Evolutionary conservation across 2,329 filamentous ascomycete species (phyloP).

Genomic region (Decorospora gaudefroyi): DNA sequence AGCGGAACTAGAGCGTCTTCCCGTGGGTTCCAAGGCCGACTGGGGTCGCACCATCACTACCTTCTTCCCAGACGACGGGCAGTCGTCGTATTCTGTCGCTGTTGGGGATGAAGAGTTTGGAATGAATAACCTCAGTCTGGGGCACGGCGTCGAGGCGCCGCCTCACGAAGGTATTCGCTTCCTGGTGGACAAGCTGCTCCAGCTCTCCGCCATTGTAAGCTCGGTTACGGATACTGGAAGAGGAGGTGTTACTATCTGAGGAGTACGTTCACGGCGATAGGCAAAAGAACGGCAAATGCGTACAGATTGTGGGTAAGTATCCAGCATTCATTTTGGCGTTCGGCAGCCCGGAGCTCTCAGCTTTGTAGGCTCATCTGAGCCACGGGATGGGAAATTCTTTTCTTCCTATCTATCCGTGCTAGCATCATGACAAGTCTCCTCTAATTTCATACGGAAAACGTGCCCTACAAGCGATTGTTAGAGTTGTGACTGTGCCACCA

Average conservation of each 20-base stretch:
- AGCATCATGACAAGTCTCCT: neutral
- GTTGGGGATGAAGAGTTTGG: slow-evolving; percentile 15
- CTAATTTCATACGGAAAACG: neutral
- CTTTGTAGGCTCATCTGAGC: too few relatives aligned
- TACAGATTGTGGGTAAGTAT: neutral
- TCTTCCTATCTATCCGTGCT: neutral
- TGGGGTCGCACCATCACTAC: slow-evolving; percentile 30
- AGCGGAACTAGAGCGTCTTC: slow-evolving; percentile 32
- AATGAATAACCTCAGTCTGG: slow-evolving; percentile 8
- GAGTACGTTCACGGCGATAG: neutral
- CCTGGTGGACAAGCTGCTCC: slow-evolving; percentile 31
- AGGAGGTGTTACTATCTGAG: slow-evolving; percentile 10
- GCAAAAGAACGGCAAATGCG: neutral
- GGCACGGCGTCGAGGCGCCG: slow-evolving; percentile 1
- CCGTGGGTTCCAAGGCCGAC: slow-evolving; percentile 24
- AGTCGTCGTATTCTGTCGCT: slow-evolving; percentile 11
- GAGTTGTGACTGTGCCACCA: neutral
- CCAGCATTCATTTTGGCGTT: neutral
- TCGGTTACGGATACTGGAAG: slow-evolving; percentile 9
- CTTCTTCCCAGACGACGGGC: slow-evolving; percentile 39
- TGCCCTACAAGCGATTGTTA: neutral
- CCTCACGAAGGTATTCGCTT: slow-evolving; percentile 29
- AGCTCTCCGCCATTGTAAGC: slow-evolving; percentile 34
- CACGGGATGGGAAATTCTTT: too few relatives aligned
- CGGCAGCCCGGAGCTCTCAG: neutral